These are phyloP conservation scores for Hyphopichia pseudoburtonii DNA, from an alignment of 1,139 yeast species.

Conservation along the genomic window DNA sequence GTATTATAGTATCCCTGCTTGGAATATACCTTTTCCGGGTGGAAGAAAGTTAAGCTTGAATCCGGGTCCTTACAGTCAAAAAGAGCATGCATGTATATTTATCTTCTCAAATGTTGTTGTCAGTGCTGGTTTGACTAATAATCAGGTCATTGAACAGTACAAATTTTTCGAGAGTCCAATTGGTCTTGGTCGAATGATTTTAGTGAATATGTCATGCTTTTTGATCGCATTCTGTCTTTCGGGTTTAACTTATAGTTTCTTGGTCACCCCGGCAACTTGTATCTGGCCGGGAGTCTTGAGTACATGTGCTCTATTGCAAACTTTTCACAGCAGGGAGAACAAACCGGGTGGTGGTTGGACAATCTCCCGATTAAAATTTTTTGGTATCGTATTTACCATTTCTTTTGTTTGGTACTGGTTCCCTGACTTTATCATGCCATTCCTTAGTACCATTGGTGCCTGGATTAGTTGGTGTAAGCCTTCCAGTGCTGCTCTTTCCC, in stretches of 20 bases:
- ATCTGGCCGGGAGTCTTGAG: conserved; percentile 41
- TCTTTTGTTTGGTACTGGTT: conserved; percentile 7
- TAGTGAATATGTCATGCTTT: conserved; percentile 5
- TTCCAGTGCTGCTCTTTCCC: conserved; percentile 17
- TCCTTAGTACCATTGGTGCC: conserved; percentile 12
- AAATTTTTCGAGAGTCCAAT: conserved; percentile 17
- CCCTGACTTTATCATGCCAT: conserved; percentile 23
- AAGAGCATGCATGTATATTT: conserved; percentile 19
- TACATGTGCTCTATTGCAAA: conserved; percentile 22
- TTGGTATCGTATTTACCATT: conserved; percentile 2
- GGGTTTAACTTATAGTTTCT: conserved; percentile 23
- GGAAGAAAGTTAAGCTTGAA: conserved; percentile 14
- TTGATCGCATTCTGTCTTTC: conserved; percentile 4
- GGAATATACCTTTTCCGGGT: conserved; percentile 10
- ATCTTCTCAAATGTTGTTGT: conserved; percentile 9
- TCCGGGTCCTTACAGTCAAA: conserved; percentile 21
- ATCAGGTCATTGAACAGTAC: conserved; percentile 17
- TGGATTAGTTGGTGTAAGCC: conserved; percentile 11
- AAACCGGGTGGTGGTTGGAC: conserved; percentile 5
- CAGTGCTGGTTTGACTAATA: conserved; percentile 14
- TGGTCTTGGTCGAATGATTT: conserved; percentile 17
- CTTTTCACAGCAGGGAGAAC: conserved; percentile 5
- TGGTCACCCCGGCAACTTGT: conserved; percentile 33
- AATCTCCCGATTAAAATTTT: conserved; percentile 10
- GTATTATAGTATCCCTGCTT: conserved; percentile 16